Percentiles rank a stretch among this genome's conserved stretches.
These are phyloP conservation scores for Wickerhamiella qilinensis DNA, from an alignment of 805 yeast genomes.

Conservation along the genomic window DNA sequence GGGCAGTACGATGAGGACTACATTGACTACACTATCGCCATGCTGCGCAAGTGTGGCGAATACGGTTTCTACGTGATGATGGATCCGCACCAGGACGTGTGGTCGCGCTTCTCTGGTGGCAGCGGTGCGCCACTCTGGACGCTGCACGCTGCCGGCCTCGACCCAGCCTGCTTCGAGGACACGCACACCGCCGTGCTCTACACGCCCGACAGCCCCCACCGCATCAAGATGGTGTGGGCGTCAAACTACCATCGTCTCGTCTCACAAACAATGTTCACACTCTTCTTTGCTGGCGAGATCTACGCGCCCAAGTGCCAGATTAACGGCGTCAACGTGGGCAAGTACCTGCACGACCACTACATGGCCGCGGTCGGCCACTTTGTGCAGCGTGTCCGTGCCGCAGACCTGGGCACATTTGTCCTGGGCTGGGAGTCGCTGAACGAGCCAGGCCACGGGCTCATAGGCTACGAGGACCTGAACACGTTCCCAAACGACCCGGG, in stretches of 20 bases:
- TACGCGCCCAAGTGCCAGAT: slow-evolving; percentile 63
- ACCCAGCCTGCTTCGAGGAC: slow-evolving; percentile 46
- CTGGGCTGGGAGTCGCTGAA: slow-evolving; percentile 70
- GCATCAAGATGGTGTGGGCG: slow-evolving; percentile 75
- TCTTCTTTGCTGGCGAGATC: slow-evolving; percentile 62
- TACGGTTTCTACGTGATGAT: slow-evolving; percentile 64
- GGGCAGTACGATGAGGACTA: slow-evolving; percentile 64
- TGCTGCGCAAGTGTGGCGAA: slow-evolving; percentile 34
- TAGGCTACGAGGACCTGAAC: slow-evolving; percentile 43
- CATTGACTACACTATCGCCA: slow-evolving; percentile 49
- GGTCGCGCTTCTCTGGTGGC: slow-evolving; percentile 87
- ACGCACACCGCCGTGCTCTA: slow-evolving; percentile 77
- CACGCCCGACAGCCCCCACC: slow-evolving; percentile 27
- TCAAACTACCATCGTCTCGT: slow-evolving; percentile 67
- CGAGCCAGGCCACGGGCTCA: slow-evolving; percentile 67
- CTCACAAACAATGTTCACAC: slow-evolving; percentile 68
- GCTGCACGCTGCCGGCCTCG: slow-evolving; percentile 71
- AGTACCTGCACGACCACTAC: slow-evolving; percentile 51
- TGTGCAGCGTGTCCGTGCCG: slow-evolving; percentile 26
- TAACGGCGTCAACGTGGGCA: slow-evolving; percentile 62
- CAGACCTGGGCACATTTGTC: slow-evolving; percentile 26
- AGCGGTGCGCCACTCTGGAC: slow-evolving; percentile 95
- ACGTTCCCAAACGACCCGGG: slow-evolving; percentile 8
- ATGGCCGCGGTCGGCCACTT: slow-evolving; percentile 35
- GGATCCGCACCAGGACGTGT: slow-evolving; percentile 88